Conservation (phyloP, 2,329 filamentous ascomycete genomes). For the Epichloe uncinata region DNA sequence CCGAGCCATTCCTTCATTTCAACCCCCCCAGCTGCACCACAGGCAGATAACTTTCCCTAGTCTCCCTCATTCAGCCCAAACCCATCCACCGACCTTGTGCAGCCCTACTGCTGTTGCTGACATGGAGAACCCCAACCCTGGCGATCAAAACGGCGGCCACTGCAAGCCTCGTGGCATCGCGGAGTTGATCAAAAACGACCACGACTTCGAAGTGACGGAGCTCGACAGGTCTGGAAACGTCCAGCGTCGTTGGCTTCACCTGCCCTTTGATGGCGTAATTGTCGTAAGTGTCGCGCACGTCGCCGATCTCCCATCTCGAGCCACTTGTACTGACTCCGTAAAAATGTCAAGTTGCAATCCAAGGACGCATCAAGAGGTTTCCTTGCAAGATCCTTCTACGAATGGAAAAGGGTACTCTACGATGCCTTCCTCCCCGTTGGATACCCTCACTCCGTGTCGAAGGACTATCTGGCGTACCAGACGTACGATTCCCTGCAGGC, state of each 20-base stretch:
- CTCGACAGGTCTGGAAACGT: slow-evolving; percentile 25
- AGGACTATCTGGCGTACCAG: slow-evolving; percentile 68
- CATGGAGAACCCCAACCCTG: neutral
- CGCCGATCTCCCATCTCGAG: neutral
- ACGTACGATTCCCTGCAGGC: slow-evolving; percentile 66
- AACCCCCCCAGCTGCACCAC: neutral
- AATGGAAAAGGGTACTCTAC: slow-evolving; percentile 30
- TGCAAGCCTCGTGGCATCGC: slow-evolving; percentile 10
- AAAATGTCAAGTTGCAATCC: slow-evolving; percentile 11
- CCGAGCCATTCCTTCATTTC: neutral
- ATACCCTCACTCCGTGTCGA: slow-evolving; percentile 76
- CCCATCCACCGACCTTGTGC: too few relatives aligned
- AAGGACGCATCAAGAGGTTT: slow-evolving; percentile 11
- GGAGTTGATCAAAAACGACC: slow-evolving; percentile 12
- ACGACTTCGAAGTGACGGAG: slow-evolving; percentile 21
- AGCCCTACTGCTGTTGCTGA: neutral
- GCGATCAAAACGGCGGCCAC: neutral
- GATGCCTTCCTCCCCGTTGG: slow-evolving; percentile 76
- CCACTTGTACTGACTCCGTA: neutral
- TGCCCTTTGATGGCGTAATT: slow-evolving; percentile 12
- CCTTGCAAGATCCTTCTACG: slow-evolving; percentile 17
- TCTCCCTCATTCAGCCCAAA: too few relatives aligned
- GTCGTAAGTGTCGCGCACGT: slow-evolving; percentile 11
- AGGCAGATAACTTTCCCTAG: neutral
- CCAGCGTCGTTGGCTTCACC: slow-evolving; percentile 22